Evolutionary conservation across 495 filamentous ascomycete species (phyloP), one percentile per base, ranked within the genome.

Genomic region (Aspergillus campestris): DNA sequence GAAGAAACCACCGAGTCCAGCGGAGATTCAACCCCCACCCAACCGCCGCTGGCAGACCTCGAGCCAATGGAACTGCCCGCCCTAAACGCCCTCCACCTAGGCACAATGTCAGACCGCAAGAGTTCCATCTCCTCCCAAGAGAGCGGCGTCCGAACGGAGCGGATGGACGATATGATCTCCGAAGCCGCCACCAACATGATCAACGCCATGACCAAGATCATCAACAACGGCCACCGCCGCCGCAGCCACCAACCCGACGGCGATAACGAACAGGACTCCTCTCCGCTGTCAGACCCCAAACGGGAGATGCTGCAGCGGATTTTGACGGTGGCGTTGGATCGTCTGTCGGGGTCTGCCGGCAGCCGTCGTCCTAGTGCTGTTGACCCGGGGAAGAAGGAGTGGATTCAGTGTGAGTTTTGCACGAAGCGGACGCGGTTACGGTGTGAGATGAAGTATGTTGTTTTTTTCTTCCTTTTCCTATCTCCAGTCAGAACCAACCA

Each of bases 391-490:
- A 70, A 65, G 42, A 58, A 63, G n/a, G 57, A 55, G 35, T 59
- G 60, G 56, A 64, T 73, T 39, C 59, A 56, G 42, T 88, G 84
- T 50, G 38, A 63, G 0, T 51, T 59, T 0, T 89, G 84, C 50
- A 18, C 50, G 2, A 85, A 83, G 56, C 56, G 45, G 1, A 83
- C 77, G 12, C 61, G 60, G 3, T 72, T 83, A 10, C 74, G 64
- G 37, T 89, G 82, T 52, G 84, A 89, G 57, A 73, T 90, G 52
- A 87, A 78, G 84, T 88, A 73, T 53, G 76, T 57, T 1, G 8
- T 31, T 28, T 8, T 15, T 24, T 27, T 28, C 38, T 10, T 39
- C 4, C 18, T 24, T 4, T 24, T 24, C 30, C 8, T 38, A n/a
- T 27, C 8, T 34, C 5, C 3, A 31, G 8, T 34, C 10, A 8